Evolutionary conservation across 192 early-diverging fungal genomes (phyloP).

Genomic region (Coemansia nantahalensis): DNA sequence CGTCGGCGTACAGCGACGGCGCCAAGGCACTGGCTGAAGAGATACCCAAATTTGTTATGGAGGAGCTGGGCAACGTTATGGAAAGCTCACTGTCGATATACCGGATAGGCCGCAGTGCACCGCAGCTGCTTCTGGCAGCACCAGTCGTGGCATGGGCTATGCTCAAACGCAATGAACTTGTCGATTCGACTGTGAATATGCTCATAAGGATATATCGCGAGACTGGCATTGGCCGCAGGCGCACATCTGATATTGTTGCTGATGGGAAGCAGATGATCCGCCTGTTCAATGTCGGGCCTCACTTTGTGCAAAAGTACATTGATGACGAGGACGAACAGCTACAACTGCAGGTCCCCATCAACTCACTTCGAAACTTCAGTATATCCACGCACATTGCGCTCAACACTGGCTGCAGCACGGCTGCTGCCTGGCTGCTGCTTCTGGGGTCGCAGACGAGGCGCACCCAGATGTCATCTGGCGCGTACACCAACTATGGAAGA

Average conservation of each 20-base stretch:
- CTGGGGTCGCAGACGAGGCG: too few relatives aligned
- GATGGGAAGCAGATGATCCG: slow-evolving; percentile 71
- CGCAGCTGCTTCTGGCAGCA: slow-evolving; percentile 17
- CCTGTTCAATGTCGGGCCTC: slow-evolving; percentile 56
- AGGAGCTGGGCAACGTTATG: slow-evolving; percentile 7
- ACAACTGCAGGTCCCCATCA: slow-evolving; percentile 51
- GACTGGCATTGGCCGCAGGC: neutral
- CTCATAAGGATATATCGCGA: slow-evolving; percentile 3
- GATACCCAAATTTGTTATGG: slow-evolving; percentile 16
- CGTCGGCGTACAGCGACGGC: slow-evolving; percentile 13
- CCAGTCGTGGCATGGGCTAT: slow-evolving; percentile 15
- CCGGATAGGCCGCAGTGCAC: slow-evolving; percentile 9
- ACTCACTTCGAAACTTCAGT: too few relatives aligned
- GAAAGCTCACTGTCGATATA: slow-evolving; percentile 16
- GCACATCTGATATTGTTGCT: slow-evolving; percentile 10
- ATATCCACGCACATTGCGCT: too few relatives aligned
- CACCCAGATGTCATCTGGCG: too few relatives aligned
- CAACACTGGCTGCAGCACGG: too few relatives aligned
- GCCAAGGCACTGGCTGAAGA: slow-evolving; percentile 8
- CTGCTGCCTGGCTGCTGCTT: too few relatives aligned
- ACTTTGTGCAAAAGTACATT: slow-evolving; percentile 58
- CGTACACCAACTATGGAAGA: slow-evolving; percentile 2
- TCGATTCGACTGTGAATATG: slow-evolving; percentile 1
- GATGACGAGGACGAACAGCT: slow-evolving; percentile 60
- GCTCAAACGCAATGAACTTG: neutral